Percentiles rank a stretch among this genome's conserved stretches.
Evolutionary conservation across 2,329 filamentous ascomycete species (phyloP).

Genomic region (Xylariaceae sp.): DNA sequence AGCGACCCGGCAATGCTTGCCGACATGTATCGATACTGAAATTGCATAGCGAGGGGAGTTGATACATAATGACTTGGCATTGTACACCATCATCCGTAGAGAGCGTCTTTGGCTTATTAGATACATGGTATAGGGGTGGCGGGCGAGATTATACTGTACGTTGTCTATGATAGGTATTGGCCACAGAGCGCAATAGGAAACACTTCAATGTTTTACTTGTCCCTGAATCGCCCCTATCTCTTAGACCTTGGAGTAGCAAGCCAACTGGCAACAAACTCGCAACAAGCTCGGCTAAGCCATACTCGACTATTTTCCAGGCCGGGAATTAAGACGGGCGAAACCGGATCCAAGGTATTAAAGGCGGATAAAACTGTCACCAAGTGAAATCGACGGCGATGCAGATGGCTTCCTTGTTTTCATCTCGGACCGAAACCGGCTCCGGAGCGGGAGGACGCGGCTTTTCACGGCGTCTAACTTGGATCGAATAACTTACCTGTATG

Average conservation of each 20-base stretch:
- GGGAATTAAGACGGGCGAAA: no score
- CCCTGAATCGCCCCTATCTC: background rate
- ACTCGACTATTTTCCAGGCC: no score
- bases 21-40: constrained; percentile 20
- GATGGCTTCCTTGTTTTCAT: background rate
- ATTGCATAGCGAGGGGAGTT: constrained; percentile 35
- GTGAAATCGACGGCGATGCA: background rate
- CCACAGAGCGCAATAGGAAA: background rate
- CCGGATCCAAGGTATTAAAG: no score
- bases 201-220: background rate
- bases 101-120: constrained; percentile 5
- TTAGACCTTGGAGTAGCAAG: background rate
- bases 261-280: no score
- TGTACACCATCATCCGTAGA: constrained; percentile 6
- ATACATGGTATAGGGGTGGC: background rate
- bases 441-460: constrained; percentile 19
- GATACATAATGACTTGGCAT: background rate
- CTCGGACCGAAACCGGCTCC: constrained; percentile 4
- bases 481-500: no score
- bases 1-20: background rate
- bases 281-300: no score
- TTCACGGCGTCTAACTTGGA: constrained; percentile 1
- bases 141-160: background rate
- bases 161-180: background rate
- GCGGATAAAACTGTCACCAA: no score